Evolutionary conservation across 257 asterid species (phyloP), one percentile per base, ranked within the genome.

Genomic region (Lantana camara): DNA sequence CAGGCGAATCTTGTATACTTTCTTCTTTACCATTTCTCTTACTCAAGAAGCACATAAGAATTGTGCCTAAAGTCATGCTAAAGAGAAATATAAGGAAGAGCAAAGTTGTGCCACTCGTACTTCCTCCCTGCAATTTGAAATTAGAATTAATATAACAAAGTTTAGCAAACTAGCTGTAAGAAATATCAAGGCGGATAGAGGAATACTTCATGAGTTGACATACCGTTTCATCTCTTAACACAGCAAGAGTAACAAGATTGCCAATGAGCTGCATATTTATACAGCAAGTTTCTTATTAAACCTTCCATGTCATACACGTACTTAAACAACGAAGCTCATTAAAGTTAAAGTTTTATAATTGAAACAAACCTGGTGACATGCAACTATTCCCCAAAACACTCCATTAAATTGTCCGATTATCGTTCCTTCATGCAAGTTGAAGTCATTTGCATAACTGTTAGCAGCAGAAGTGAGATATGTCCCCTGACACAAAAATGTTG

Each of bases 401-500:
- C 99, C 99, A 63, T 92, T 92, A 64, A 89, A 89, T 52, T 82
- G 75, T 53, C 96, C 99, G 51, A 90, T 87, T 16, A 90, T 90
- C 27, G 82, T 78, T 51, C 86, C 96, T 63, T 83, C 96, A 57
- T 81, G 86, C 75, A 90, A 68, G 37, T 71, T 71, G 70, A 73
- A 35, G 41, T 79, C 91, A 38, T 68, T 68, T 44, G 97, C 92
- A 67, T 90, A 93, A 73, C 90, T 76, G 35, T 70, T 77, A 27
- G 98, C 98, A 30, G 86, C 77, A 37, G 95, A 79, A 46, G 95
- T 92, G 73, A 92, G 97, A 77, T 89, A 91, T 4, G 98, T 89
- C 51, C 98, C 98, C 98, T 89, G 79, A 53, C 12, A 60, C 21
- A 68, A 57, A 54, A 4, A 27, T 27, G n/a, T 34, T 34, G 22